These are phyloP conservation scores for Pleurozium schreberi DNA, from an alignment of 225 moss, liverwort and hornwort species.

Conservation along the genomic window DNA sequence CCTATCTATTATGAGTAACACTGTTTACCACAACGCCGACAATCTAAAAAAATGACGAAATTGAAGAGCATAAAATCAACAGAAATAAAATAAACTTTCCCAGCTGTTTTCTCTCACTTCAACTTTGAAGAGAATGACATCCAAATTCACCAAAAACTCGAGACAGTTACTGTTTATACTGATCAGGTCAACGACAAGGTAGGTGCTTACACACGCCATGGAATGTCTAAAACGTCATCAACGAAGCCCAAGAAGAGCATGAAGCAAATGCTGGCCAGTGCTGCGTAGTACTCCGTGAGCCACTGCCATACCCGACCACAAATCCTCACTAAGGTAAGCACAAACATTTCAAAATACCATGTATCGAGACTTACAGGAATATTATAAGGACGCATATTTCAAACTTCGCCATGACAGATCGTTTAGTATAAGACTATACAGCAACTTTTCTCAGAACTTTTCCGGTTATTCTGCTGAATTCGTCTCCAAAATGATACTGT, in stretches of 20 bases:
- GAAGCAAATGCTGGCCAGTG: conserved; percentile 81
- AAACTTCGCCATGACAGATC: background rate
- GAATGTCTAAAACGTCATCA: conserved; percentile 91
- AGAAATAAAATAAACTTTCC: background rate
- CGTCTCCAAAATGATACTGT: background rate
- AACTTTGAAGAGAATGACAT: background rate
- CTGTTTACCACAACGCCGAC: background rate
- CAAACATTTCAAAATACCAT: background rate
- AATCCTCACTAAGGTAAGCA: background rate
- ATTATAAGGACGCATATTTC: background rate
- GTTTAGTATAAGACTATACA: background rate
- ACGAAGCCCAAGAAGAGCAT: conserved; percentile 97
- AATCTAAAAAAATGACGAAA: background rate
- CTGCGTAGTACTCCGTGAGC: conserved; percentile 96
- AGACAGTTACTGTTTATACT: background rate
- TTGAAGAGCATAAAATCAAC: background rate
- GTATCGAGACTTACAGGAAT: background rate
- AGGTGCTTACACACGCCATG: conserved; percentile 87
- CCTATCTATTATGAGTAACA: background rate
- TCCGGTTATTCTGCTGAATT: background rate
- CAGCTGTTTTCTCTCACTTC: background rate
- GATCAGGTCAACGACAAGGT: background rate
- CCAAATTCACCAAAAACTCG: background rate
- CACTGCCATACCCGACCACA: conserved; percentile 48
- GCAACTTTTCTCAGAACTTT: background rate